A percentile compares a stretch with the other conserved stretches of the same genome.
These are phyloP conservation scores for Hyaloperonospora arabidopsidis DNA, from an alignment of 352 stramenopile genomes.

Conservation along the genomic window DNA sequence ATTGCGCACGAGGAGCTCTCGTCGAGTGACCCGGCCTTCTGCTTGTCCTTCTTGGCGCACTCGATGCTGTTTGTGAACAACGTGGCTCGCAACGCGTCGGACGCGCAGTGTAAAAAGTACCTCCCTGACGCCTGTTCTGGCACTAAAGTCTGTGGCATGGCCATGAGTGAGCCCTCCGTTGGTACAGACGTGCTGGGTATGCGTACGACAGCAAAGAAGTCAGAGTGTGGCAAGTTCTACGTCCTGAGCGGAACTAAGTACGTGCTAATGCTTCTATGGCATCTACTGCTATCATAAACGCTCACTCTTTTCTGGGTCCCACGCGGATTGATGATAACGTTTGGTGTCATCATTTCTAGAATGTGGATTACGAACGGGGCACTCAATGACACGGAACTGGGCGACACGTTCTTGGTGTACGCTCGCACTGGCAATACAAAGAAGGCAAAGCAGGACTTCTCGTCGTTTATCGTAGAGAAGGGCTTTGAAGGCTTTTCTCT, in stretches of 20 bases:
- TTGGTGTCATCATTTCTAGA: constrained; percentile 20
- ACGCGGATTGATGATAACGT: constrained; percentile 1
- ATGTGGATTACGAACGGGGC: constrained; percentile 99
- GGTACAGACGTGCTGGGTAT: constrained; percentile 94
- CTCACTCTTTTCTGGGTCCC: neutral
- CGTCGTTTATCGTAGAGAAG: constrained; percentile 97
- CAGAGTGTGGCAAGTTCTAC: constrained; percentile 85
- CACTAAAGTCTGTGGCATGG: constrained; percentile 95
- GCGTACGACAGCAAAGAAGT: constrained; percentile 88
- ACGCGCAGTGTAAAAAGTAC: constrained; percentile 83
- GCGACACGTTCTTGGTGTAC: constrained; percentile 98
- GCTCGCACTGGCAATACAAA: constrained; percentile 87
- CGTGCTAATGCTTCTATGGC: constrained; percentile 19
- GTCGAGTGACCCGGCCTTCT: constrained; percentile 97
- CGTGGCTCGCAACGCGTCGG: constrained; percentile 82
- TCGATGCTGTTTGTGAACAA: constrained; percentile 94
- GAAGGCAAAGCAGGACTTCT: constrained; percentile 88
- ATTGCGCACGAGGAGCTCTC: constrained; percentile 94
- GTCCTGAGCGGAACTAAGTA: constrained; percentile 84
- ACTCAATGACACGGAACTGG: constrained; percentile 90
- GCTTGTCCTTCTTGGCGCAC: constrained; percentile 93
- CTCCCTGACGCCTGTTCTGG: constrained; percentile 90
- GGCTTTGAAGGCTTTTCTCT: constrained; percentile 93
- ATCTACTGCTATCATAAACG: neutral
- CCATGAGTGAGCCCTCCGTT: constrained; percentile 97